Base-by-base conservation (phyloP, 768 basidiomycete species). In the Zangia roseola region DNA sequence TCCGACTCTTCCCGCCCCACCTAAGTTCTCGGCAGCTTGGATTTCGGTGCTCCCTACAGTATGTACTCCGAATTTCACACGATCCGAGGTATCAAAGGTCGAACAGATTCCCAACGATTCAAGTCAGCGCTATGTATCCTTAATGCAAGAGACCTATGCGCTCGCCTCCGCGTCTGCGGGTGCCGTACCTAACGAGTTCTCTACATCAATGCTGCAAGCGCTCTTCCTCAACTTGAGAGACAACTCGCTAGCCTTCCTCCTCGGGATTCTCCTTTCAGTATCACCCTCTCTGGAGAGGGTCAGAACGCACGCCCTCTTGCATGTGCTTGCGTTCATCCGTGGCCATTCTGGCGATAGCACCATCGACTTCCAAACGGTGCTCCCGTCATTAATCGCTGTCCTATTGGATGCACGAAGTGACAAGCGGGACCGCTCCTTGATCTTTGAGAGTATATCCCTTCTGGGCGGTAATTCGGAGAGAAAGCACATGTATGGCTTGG, bases 321-420 rank as follows among this genome's bases (percentile, higher is more conserved):
- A 97, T 62, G 83, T 84, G 17, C 73, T 78, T 3, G 90, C 92
- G 0, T 94, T 94, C 67, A 65, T 98, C 12, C 76, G 83, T 40
- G 91, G 94, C 0, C 84, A 91, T 65, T 60, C 72, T 2, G 71
- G 77, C 39, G 69, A 75, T 35, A 73, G 75, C 31, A 71, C 75
- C 13, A 65, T 85, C 5, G 93, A 95, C 65, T 91, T 94, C 67
- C 88, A 94, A 65, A 84, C 82, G 0, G 76, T 94, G 6, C 60
- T 93, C 10, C 88, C 91, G 1, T 74, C 83, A 3, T 62, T 92
- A 10, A 70, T 93, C 1, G 77, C 86, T 19, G 76, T 82, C 10
- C 58, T 92, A 12, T 40, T 60, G 56, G 59, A 69, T 45, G 19
- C 37, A 13, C 59, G 61, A 36, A 58, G 52, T 4, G 56, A 64